Evolutionary conservation across 192 early-diverging fungal genomes (phyloP), one percentile per base, ranked within the genome.

Genomic region (Linnemannia schmuckeri): DNA sequence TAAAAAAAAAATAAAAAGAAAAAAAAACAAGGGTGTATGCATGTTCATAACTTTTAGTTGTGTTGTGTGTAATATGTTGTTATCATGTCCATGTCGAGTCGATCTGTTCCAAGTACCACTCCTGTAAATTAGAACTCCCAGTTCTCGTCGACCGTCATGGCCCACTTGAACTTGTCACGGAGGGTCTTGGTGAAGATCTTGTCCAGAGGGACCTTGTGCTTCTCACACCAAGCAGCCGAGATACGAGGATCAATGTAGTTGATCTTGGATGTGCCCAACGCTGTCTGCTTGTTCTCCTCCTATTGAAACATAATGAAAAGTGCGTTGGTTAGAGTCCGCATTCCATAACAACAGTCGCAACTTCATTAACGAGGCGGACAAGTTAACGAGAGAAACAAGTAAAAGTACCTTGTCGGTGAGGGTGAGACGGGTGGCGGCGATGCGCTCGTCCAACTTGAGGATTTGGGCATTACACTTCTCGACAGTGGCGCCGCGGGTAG

Each of bases 181-280:
- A 99, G 88, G 4, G 95, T 95, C 88, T 94, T 94, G 88, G 93
- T 96, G 75, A 99, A 98, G 52, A 98, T 96, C 90, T 98, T 98
- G 69, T 97, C 97, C 35, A 97, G 52, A 2, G 97, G 97, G 6
- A 99, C 97, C 73, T 94, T 89, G 82, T 96, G 88, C 82, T 96
- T 97, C 74, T 94, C 91, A 89, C 97, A 97, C 98, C 98, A 99
- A 20, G 96, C 95, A 12, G 94, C 93, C 2, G 97, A 96, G 71
- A 99, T 99, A 47, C 98, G 94, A 46, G 98, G 98, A 83, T 99
- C 98, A 76, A 99, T 97, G 90, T 99, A 99, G 90, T 99, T 99
- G 89, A 97, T 95, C 90, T 99, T 99, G 42, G 97, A 98, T 3
- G 98, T 99, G 27, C 97, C 94, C 79, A 99, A 89, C 0, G 98